Evolutionary conservation across 768 basidiomycete species (phyloP).

Genomic region (Termitomyces sp.): DNA sequence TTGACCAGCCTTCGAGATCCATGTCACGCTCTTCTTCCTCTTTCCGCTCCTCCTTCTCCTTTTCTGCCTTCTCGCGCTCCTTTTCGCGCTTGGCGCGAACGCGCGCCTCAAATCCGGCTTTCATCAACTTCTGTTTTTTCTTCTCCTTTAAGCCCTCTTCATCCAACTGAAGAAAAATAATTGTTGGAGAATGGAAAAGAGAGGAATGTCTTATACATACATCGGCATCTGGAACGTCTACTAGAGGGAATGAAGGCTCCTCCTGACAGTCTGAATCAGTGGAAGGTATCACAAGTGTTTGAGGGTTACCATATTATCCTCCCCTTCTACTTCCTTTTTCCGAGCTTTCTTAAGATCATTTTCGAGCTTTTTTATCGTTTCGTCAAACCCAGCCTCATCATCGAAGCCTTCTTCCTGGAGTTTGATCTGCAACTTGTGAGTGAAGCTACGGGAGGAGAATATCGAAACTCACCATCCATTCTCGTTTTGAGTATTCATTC

Average conservation of each 20-base stretch:
- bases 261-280: constrained; percentile 35
- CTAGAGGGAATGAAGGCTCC: constrained; percentile 83
- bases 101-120: constrained; percentile 91
- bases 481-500: constrained; percentile 55
- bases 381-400: constrained; percentile 73
- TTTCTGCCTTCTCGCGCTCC: constrained; percentile 75
- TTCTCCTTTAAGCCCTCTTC: constrained; percentile 94
- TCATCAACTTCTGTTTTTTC: constrained; percentile 85
- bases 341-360: constrained; percentile 65
- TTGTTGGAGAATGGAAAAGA: background rate
- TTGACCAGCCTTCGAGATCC: constrained; percentile 71
- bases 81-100: constrained; percentile 82
- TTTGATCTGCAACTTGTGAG: constrained; percentile 35
- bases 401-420: constrained; percentile 68
- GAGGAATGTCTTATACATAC: constrained; percentile 32
- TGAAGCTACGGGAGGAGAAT: background rate
- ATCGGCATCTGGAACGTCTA: constrained; percentile 89
- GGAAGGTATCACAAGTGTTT: background rate
- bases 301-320: constrained; percentile 46
- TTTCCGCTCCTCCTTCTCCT: constrained; percentile 58
- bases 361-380: constrained; percentile 84
- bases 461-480: constrained; percentile 54
- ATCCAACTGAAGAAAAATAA: constrained; percentile 49
- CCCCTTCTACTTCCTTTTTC: constrained; percentile 79
- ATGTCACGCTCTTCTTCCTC: constrained; percentile 74